Percentiles rank a stretch among this genome's conserved stretches.
Conservation (phyloP, 2,329 filamentous ascomycete species). For the Nigrospora sphaerica region DNA sequence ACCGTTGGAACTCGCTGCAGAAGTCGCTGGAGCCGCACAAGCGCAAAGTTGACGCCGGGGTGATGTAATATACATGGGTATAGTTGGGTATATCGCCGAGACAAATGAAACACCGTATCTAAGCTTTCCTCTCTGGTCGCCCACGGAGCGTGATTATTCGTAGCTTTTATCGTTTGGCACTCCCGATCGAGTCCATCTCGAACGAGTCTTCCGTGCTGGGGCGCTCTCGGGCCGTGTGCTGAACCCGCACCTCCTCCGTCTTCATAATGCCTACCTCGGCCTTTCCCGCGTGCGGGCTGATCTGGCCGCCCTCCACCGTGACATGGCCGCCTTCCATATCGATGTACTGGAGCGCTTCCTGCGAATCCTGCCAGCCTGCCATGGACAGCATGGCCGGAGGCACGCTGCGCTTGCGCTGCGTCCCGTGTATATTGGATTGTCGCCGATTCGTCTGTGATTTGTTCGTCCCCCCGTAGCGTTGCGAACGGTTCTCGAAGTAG, state of each 20-base stretch:
- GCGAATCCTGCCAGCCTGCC: conserved; percentile 22
- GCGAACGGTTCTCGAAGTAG: conserved; percentile 15
- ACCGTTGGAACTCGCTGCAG: no score
- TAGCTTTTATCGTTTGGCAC: no score
- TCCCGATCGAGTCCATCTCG: conserved; percentile 5
- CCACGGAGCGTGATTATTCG: no score
- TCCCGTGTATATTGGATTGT: background rate
- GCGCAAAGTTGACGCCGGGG: no score
- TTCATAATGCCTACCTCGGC: conserved; percentile 15
- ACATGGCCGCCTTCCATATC: background rate
- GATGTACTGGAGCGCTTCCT: conserved; percentile 20
- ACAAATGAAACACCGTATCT: no score
- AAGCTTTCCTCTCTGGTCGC: no score
- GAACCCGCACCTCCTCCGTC: conserved; percentile 20
- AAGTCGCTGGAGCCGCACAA: no score
- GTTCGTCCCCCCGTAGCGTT: background rate
- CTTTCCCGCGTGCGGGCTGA: no score
- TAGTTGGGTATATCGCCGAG: no score
- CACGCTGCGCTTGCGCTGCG: conserved; percentile 15
- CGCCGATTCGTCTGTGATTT: conserved; percentile 5
- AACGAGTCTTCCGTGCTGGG: conserved; percentile 6
- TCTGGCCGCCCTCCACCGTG: conserved; percentile 2
- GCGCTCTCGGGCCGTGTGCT: conserved; percentile 2
- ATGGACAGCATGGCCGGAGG: conserved; percentile 23
- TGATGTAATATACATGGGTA: no score